Conservation (phyloP, 2,329 filamentous ascomycete species). For the Cercospora berteroae region DNA sequence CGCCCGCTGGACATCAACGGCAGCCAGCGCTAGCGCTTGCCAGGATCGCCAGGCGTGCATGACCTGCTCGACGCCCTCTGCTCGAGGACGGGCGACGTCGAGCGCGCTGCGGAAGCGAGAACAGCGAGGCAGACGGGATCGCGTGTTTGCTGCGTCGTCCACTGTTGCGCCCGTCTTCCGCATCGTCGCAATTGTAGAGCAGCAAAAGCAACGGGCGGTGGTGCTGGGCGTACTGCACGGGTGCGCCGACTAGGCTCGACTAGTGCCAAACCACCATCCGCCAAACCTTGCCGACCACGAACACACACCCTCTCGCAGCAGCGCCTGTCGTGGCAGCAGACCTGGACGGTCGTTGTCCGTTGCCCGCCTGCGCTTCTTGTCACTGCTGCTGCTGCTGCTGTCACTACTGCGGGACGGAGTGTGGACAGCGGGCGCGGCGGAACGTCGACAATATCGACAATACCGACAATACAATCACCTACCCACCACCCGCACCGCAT, state of each 20-base stretch:
- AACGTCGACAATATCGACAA: not conserved
- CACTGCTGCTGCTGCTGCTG: not conserved
- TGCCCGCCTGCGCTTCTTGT: not conserved
- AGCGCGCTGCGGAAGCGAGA: not conserved
- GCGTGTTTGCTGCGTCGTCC: not conserved
- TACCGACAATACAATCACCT: not conserved
- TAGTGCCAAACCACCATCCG: not conserved
- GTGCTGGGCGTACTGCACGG: not conserved
- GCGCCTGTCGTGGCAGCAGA: not conserved
- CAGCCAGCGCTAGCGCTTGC: not conserved
- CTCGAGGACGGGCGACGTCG: not conserved
- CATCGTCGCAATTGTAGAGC: not conserved
- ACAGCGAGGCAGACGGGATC: not conserved
- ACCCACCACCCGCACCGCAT: not conserved
- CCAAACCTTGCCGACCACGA: conserved; percentile 1
- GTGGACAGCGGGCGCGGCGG: not conserved
- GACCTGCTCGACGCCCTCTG: not conserved
- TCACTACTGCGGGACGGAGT: conserved; percentile 1
- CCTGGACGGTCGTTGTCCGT: not conserved
- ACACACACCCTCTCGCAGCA: not conserved
- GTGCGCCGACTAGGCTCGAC: not conserved
- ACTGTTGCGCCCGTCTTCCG: not conserved
- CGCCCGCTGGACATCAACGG: not conserved
- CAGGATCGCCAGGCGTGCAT: not conserved
- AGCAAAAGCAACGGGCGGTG: not conserved